A percentile compares a stretch with the other conserved stretches of the same genome.
These are phyloP conservation scores for Suhomyces maxii DNA, from an alignment of 1,139 yeast species.

Conservation along the genomic window DNA sequence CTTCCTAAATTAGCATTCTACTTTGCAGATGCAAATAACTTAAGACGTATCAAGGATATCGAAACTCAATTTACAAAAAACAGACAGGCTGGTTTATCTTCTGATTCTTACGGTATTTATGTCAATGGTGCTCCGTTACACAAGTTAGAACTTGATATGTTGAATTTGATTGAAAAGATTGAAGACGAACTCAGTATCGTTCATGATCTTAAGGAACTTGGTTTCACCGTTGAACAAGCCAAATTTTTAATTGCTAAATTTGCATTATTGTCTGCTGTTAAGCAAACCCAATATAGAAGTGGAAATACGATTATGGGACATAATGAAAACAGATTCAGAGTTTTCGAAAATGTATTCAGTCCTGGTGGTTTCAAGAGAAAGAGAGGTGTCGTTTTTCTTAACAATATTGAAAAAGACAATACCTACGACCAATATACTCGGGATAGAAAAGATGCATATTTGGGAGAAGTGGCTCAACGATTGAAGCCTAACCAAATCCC, in stretches of 20 bases:
- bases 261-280: slow-evolving; percentile 42
- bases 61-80: slow-evolving; percentile 26
- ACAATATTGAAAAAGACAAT: slow-evolving; percentile 68
- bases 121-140: slow-evolving; percentile 62
- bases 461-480: slow-evolving; percentile 20
- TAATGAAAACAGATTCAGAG: slow-evolving; percentile 39
- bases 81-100: slow-evolving; percentile 34
- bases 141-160: slow-evolving; percentile 44
- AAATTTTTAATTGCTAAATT: slow-evolving; percentile 44
- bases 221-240: slow-evolving; percentile 37
- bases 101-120: slow-evolving; percentile 52
- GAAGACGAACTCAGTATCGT: slow-evolving; percentile 38
- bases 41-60: slow-evolving; percentile 17
- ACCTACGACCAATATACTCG: slow-evolving; percentile 49
- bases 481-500: slow-evolving; percentile 63
- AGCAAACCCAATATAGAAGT: slow-evolving; percentile 33
- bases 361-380: slow-evolving; percentile 24
- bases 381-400: slow-evolving; percentile 66
- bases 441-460: slow-evolving; percentile 44
- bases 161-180: slow-evolving; percentile 35
- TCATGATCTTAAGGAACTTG: slow-evolving; percentile 30
- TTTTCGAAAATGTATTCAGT: slow-evolving; percentile 35
- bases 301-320: slow-evolving; percentile 38
- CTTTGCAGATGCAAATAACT: slow-evolving; percentile 20
- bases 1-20: slow-evolving; percentile 51